Evolutionary conservation across 2,329 filamentous ascomycete species (phyloP), one percentile per base, ranked within the genome.

Genomic region (Apiospora aurea): DNA sequence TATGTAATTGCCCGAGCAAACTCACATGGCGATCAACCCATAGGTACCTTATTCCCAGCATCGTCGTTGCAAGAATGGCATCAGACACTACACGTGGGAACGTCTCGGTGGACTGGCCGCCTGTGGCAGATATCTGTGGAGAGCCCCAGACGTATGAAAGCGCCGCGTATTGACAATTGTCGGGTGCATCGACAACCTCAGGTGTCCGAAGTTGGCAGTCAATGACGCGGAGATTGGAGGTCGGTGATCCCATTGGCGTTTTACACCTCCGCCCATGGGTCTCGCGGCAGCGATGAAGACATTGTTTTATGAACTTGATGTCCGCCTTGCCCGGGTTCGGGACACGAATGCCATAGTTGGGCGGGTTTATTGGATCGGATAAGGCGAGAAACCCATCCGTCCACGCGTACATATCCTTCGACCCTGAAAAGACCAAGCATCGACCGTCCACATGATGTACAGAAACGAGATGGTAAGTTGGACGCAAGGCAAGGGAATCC

Each of bases 11-110:
- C 2, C 5, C 29, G 11, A 46, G 38, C 4, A 11, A 16, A 44
- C 66, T 26, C 43, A 67, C 66, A 26, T 46, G 21, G 13, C 66
- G 41, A 46, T 67, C 66, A 21, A 67, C 66, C 66, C 66, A 67
- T 2, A 67, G 41, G n/a, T 67, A 67, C 10, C n/a, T 2, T 5
- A 67, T 21, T 14, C 41, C 66, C 4, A 67, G 26, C 18, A 21
- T 3, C 1, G 11, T 44, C 5, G n/a, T 67, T 11, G 24, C 5
- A n/a, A 4, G 2, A 26, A 67, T 67, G 14, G 66, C 66, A 29
- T 67, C 66, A 21, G 29, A 10, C 13, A 67, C 66, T 2, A 67
- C 66, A 16, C 41, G 24, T 26, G 66, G 26, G 11, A 26, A 46
- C 8, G 5, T 2, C 10, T 46, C n/a, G 11, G 41, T 18, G n/a